A percentile compares a stretch with the other conserved stretches of the same genome.
phyloP scores from a whole-genome alignment of 140 eudicot genomes.

The Bidens hawaiensis region DNA sequence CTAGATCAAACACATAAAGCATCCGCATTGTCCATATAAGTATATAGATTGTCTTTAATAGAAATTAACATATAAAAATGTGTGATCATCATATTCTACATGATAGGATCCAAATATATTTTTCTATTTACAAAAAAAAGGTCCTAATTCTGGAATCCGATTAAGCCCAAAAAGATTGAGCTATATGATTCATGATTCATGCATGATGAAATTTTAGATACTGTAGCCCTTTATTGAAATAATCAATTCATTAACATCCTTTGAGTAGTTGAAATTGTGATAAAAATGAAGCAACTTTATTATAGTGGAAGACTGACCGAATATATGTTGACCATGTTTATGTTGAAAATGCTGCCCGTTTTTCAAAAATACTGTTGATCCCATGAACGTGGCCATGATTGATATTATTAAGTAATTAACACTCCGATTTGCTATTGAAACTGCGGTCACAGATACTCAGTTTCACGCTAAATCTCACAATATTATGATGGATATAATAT shows the following conservation, averaged over 20 bases:
- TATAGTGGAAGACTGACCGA: slow-evolving; percentile 34
- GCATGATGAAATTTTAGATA: slow-evolving; percentile 11
- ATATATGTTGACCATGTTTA: slow-evolving; percentile 29
- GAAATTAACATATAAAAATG: too few relatives aligned
- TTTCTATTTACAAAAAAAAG: too few relatives aligned
- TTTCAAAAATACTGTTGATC: slow-evolving; percentile 6
- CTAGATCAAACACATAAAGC: too few relatives aligned
- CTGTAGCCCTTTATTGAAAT: slow-evolving; percentile 23
- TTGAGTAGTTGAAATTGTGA: slow-evolving; percentile 29
- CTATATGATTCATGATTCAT: background rate
- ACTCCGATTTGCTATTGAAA: background rate
- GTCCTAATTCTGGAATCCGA: too few relatives aligned
- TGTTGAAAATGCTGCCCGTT: slow-evolving; percentile 23
- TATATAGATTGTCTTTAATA: too few relatives aligned
- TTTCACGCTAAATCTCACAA: background rate
- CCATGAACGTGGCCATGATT: slow-evolving; percentile 29
- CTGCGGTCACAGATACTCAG: too few relatives aligned
- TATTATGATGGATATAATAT: too few relatives aligned
- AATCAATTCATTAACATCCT: slow-evolving; percentile 25
- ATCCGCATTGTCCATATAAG: too few relatives aligned
- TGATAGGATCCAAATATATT: too few relatives aligned
- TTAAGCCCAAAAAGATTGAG: too few relatives aligned
- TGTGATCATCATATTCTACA: too few relatives aligned
- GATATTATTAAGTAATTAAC: background rate
- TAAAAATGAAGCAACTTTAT: slow-evolving; percentile 21